Base-by-base conservation (phyloP, 306 rosid species). In the Biancaea sappan region DNA sequence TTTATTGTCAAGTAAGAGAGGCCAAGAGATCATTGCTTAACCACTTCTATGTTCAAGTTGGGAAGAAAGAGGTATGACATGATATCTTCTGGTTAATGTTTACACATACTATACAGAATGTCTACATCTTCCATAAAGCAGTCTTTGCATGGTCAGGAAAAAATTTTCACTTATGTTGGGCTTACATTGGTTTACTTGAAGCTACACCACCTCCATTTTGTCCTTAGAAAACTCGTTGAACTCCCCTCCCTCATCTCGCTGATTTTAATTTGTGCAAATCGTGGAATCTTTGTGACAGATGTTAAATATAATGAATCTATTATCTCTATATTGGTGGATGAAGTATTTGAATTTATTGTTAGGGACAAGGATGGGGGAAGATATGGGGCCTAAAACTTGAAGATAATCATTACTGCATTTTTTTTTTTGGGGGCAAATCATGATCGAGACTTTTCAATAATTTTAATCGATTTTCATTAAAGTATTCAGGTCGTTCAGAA, bases 1-100 rank as follows among this genome's bases (percentile, higher is more conserved):
- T 94, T 63, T 82, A 90, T 83, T 94, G 99, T 80, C 99, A 94
- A 94, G 98, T 94, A 71, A 88, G 99, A 79, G 99, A 94, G 87
- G 99, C 99, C 34, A 94, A 92, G 88, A 90, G 96, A 81, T 90
- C 97, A 31, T 82, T 94, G 77, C 89, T 94, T 24, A 90, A 86
- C 91, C 78, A 69, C 78, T 95, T 92, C 12, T 95, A 95, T 57
- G 75, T 90, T 78, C 96, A 86, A 71, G 88, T 95, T 61, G 99
- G 99, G 53, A 88, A 82, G 81, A 91, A 83, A 81, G 98, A 95
- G 99, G 99, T 95, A 87, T 60, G 73, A 7, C 65, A 69, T 78
- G 70, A 34, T 41, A 66, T 69, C 56, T 52, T 40, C 40, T 59
- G 64, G 16, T 58, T 54, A 51, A 68, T 25, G 22, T 77, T 72